Conservation (phyloP, 2,329 filamentous ascomycete genomes). For the Amphichorda felina region DNA sequence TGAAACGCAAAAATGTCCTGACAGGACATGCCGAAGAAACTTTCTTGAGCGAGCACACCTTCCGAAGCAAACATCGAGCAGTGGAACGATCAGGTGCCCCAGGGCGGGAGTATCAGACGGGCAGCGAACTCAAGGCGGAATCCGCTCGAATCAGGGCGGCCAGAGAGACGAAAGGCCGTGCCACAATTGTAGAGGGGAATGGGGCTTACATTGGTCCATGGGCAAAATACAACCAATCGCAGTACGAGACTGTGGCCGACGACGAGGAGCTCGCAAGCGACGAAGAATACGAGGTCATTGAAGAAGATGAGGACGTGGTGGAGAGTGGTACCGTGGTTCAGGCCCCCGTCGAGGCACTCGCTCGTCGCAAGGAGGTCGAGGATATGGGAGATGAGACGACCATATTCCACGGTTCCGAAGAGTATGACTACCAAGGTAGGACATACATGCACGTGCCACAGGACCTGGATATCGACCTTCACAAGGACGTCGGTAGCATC, state of each 20-base stretch:
- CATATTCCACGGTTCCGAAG: slow-evolving; percentile 70
- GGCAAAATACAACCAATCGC: slow-evolving; percentile 67
- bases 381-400: slow-evolving; percentile 64
- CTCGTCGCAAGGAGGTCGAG: slow-evolving; percentile 45
- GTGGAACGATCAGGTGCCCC: slow-evolving; percentile 56
- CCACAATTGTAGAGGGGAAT: slow-evolving; percentile 73
- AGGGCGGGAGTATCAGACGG: slow-evolving; percentile 42
- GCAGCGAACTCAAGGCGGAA: slow-evolving; percentile 54
- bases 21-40: slow-evolving; percentile 86
- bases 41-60: slow-evolving; percentile 80
- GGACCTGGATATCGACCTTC: slow-evolving; percentile 76
- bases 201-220: slow-evolving; percentile 89
- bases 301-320: slow-evolving; percentile 61
- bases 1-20: slow-evolving; percentile 70
- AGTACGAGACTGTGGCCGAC: slow-evolving; percentile 63
- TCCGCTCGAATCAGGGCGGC: slow-evolving; percentile 57
- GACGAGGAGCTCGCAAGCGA: slow-evolving; percentile 67
- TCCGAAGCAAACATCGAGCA: slow-evolving; percentile 76
- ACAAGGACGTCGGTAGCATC: slow-evolving; percentile 64
- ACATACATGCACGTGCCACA: slow-evolving; percentile 97
- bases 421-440: slow-evolving; percentile 87
- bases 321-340: slow-evolving; percentile 50
- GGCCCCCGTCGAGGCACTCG: slow-evolving; percentile 41
- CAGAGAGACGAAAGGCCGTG: slow-evolving; percentile 75
- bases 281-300: slow-evolving; percentile 67